phyloP scores from a whole-genome alignment of 768 basidiomycete species.

The Pisolithus albus region DNA sequence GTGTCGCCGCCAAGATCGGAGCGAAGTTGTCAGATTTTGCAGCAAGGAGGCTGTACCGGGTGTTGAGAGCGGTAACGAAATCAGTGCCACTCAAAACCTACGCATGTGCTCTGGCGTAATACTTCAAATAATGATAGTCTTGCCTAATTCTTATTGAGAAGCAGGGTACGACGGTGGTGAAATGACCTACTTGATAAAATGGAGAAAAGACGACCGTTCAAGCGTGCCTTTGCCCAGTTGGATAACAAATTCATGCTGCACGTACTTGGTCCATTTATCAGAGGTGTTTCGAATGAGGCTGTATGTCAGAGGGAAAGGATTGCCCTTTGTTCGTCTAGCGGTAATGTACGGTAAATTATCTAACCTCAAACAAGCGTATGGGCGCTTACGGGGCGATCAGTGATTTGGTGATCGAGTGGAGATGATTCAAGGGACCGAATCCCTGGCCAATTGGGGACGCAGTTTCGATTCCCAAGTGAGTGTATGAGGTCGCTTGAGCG shows the following conservation, averaged over 20 bases:
- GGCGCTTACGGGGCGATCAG: constrained; percentile 50
- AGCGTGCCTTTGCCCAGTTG: constrained; percentile 71
- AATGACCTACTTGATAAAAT: constrained; percentile 70
- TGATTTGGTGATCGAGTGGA: constrained; percentile 48
- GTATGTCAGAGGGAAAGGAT: constrained; percentile 65
- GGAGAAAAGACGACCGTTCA: constrained; percentile 56
- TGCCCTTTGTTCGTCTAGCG: constrained; percentile 45
- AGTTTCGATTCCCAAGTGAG: constrained; percentile 64
- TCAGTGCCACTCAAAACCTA: constrained; percentile 22
- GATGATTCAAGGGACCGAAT: constrained; percentile 82
- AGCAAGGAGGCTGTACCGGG: constrained; percentile 52
- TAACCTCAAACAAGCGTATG: neutral
- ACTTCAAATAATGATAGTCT: constrained; percentile 75
- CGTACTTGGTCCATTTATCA: constrained; percentile 62
- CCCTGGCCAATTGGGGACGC: constrained; percentile 66
- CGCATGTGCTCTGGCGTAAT: constrained; percentile 81
- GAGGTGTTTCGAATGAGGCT: constrained; percentile 54
- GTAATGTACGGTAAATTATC: neutral
- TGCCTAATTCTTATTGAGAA: constrained; percentile 41
- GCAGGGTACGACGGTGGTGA: neutral
- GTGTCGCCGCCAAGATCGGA: constrained; percentile 54
- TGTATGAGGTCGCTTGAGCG: constrained; percentile 58
- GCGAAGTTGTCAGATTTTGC: constrained; percentile 66
- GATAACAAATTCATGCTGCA: constrained; percentile 79
- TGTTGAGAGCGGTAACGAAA: neutral